Percentiles rank a stretch among this genome's conserved stretches.
Evolutionary conservation across 2,329 filamentous ascomycete species (phyloP).

Genomic region (Dothideomycetes sp.): DNA sequence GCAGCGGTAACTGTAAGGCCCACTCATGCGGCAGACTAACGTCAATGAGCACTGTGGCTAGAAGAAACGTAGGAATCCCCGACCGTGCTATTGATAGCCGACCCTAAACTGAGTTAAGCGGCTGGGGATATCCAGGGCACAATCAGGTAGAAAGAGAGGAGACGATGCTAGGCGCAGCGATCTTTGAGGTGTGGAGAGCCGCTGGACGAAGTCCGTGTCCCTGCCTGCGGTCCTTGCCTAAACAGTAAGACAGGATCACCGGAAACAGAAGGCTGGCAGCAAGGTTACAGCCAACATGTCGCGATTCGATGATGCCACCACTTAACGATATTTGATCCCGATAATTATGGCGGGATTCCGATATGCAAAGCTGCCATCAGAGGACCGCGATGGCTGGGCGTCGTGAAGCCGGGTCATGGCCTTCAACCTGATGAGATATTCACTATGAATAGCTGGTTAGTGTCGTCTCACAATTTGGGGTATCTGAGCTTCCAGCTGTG

Average conservation of each 20-base stretch:
- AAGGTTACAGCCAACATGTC: constrained; percentile 7
- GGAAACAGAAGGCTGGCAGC: constrained; percentile 7
- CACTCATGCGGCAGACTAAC: constrained; percentile 8
- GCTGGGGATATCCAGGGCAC: constrained; percentile 7
- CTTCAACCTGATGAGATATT: no score
- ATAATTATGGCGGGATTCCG: no score
- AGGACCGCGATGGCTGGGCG: no score
- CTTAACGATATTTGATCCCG: not conserved
- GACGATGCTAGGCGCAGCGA: constrained; percentile 15
- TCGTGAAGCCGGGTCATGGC: no score
- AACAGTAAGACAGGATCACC: constrained; percentile 8
- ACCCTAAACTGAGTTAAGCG: constrained; percentile 7
- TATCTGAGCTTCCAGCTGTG: no score
- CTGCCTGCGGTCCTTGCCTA: constrained; percentile 6
- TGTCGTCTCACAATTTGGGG: no score
- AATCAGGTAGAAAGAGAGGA: constrained; percentile 26
- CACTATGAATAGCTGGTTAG: no score
- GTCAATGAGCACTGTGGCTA: no score
- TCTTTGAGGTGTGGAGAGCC: constrained; percentile 10
- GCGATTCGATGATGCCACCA: constrained; percentile 7
- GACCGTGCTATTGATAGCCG: constrained; percentile 10
- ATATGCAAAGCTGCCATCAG: no score
- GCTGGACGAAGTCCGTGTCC: constrained; percentile 9
- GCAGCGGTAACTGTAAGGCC: constrained; percentile 17
- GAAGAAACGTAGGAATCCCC: constrained; percentile 9